Conservation (phyloP, 208 protist genomes). For the Naegleria fowleri region DNA sequence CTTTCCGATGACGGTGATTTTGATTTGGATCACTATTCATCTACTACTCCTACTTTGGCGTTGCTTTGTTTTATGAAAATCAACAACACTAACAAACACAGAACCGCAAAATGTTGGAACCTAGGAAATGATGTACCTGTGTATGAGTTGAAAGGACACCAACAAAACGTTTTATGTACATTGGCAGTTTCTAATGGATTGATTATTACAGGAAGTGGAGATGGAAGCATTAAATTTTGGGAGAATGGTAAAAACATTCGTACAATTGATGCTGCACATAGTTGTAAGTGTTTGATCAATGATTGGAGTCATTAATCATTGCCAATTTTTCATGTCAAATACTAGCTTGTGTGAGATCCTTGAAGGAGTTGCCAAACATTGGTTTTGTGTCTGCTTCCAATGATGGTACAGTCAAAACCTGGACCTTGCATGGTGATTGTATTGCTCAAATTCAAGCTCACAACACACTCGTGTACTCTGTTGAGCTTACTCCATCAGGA, state of each 20-base stretch:
- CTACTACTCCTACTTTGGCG: no score
- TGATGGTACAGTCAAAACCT: background rate
- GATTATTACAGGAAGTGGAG: background rate
- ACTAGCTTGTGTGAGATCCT: background rate
- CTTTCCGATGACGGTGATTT: no score
- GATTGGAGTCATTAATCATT: no score
- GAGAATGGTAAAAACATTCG: background rate
- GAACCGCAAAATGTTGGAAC: background rate
- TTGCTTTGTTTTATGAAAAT: no score
- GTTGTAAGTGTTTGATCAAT: no score
- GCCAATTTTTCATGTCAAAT: no score
- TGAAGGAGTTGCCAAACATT: background rate
- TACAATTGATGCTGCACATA: background rate
- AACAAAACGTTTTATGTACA: conserved; percentile 4
- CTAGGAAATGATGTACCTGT: background rate
- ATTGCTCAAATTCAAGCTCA: background rate
- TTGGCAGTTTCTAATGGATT: background rate
- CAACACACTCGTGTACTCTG: background rate
- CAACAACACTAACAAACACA: background rate
- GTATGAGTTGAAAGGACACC: background rate
- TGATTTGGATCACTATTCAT: no score
- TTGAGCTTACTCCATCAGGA: background rate
- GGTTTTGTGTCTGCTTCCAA: background rate
- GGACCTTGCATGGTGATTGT: background rate
- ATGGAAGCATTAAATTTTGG: conserved; percentile 19